Evolutionary conservation across 345 rosid species (phyloP).

Genomic region (Boechera retrofracta): DNA sequence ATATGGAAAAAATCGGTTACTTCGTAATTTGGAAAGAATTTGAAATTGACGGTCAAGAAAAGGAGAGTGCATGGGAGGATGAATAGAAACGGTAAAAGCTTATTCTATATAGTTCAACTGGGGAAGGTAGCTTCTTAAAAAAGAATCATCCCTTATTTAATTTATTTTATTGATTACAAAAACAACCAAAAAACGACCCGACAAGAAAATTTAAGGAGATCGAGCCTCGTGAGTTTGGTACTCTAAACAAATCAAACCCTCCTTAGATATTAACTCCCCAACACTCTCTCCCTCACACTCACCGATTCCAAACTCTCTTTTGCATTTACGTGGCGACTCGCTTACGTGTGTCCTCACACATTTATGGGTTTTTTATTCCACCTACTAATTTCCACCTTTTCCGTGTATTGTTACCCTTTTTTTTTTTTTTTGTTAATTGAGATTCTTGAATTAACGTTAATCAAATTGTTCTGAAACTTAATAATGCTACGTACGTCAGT

Average conservation of each 20-base stretch:
- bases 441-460: constrained; percentile 1
- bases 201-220: constrained; percentile 7
- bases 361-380: constrained; percentile 12
- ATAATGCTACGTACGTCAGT: background rate
- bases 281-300: constrained; percentile 19
- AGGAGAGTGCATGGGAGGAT: constrained; percentile 7
- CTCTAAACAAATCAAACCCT: constrained; percentile 22
- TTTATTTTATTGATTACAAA: background rate
- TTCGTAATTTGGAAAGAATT: background rate
- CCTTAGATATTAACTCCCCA: constrained; percentile 51
- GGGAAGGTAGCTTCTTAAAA: constrained; percentile 44
- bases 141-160: background rate
- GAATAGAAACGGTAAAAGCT: constrained; percentile 20
- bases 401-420: background rate
- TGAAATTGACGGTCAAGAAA: constrained; percentile 29
- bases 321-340: constrained; percentile 48
- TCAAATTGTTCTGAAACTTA: background rate
- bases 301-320: constrained; percentile 25
- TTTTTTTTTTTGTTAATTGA: background rate
- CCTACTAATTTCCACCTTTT: background rate
- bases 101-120: constrained; percentile 20
- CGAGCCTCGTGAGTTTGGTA: constrained; percentile 34
- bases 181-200: constrained; percentile 4
- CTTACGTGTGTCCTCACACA: constrained; percentile 39
- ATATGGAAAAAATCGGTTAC: background rate